phyloP scores from a whole-genome alignment of 345 rosid genomes.

The Adansonia digitata region DNA sequence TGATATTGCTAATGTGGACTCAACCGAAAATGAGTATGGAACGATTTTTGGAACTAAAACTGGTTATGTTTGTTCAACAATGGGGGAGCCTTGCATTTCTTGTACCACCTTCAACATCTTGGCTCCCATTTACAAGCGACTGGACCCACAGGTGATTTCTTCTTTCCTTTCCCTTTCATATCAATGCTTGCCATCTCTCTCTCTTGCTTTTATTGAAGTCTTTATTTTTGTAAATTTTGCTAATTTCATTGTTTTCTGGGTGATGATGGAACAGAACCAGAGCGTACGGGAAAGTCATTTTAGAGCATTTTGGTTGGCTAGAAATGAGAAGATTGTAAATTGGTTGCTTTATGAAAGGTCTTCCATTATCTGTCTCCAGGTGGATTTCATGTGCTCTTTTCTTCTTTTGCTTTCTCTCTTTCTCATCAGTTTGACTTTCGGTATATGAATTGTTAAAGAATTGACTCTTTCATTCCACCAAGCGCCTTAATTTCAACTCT shows the following conservation, averaged over 20 bases:
- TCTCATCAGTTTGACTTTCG: neutral
- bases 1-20: constrained; percentile 18
- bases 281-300: constrained; percentile 60
- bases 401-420: neutral
- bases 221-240: neutral
- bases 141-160: constrained; percentile 45
- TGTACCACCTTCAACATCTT: constrained; percentile 78
- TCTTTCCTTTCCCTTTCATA: neutral
- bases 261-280: constrained; percentile 42
- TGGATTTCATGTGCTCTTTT: constrained; percentile 15
- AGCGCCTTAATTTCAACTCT: neutral
- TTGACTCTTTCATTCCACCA: neutral
- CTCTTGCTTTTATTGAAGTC: neutral
- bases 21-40: constrained; percentile 22
- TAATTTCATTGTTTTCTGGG: neutral
- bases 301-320: constrained; percentile 42
- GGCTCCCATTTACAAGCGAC: constrained; percentile 76
- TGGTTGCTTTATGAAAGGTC: constrained; percentile 55
- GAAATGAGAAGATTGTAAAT: constrained; percentile 61
- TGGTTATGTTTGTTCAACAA: constrained; percentile 16
- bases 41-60: constrained; percentile 3
- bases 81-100: constrained; percentile 43
- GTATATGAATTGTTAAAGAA: neutral
- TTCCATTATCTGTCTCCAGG: constrained; percentile 75
- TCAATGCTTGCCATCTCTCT: neutral